Evolutionary conservation across 768 basidiomycete species (phyloP).

Genomic region (Serendipita vermifera): DNA sequence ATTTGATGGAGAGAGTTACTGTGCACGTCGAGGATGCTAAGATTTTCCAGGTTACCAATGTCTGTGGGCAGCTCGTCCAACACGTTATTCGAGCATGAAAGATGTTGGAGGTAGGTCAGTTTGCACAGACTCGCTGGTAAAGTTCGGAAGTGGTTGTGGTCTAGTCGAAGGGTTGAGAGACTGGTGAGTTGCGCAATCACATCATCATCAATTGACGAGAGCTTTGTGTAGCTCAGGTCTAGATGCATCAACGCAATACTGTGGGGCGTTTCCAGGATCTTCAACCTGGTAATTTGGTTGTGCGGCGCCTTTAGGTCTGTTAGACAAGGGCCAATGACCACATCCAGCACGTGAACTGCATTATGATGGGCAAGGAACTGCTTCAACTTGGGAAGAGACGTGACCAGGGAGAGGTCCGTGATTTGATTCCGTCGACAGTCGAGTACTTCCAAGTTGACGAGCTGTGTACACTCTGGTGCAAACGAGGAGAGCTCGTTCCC

Average conservation of each 20-base stretch:
- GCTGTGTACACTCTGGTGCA: conserved; percentile 42
- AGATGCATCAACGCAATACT: conserved; percentile 51
- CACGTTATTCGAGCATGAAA: conserved; percentile 88
- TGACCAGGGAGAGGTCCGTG: conserved; percentile 55
- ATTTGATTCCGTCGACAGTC: conserved; percentile 84
- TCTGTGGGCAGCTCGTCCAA: conserved; percentile 60
- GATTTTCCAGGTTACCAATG: conserved; percentile 61
- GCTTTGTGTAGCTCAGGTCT: conserved; percentile 77
- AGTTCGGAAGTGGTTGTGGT: conserved; percentile 74
- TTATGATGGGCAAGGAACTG: conserved; percentile 73
- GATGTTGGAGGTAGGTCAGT: conserved; percentile 50
- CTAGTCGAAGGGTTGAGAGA: conserved; percentile 57
- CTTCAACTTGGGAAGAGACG: conserved; percentile 55
- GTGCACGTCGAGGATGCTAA: conserved; percentile 73
- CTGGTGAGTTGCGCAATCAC: conserved; percentile 60
- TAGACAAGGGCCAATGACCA: conserved; percentile 56
- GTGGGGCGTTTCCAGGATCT: conserved; percentile 38
- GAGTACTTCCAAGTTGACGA: conserved; percentile 51
- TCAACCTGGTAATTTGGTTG: conserved; percentile 80
- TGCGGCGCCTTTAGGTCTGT: conserved; percentile 60
- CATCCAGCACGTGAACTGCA: conserved; percentile 61
- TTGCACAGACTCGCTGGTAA: conserved; percentile 77
- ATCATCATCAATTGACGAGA: conserved; percentile 67
- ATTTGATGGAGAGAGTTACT: conserved; percentile 77
- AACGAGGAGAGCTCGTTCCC: conserved; percentile 70